Evolutionary conservation across 2,329 filamentous ascomycete species (phyloP), one percentile per base, ranked within the genome.

Genomic region (Epichloe sp.): DNA sequence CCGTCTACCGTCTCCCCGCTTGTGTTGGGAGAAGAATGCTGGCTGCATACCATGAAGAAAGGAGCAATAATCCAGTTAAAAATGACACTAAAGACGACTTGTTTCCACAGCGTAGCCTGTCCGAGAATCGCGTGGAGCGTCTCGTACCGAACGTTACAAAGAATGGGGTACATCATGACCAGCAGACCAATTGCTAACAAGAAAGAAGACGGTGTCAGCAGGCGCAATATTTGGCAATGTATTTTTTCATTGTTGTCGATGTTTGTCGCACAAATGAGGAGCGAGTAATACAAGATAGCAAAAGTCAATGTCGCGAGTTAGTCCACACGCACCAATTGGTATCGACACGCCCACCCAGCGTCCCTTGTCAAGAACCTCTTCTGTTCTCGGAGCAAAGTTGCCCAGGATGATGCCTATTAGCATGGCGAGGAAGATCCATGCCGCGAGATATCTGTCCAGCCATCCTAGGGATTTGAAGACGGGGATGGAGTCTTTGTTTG

Each of bases 101-200:
- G 88, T 48, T 80, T 78, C 88, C 86, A 95, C 2, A 94, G 70
- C 0, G 71, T 71, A 3, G 73, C 72, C 3, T 80, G 72, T 2
- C 69, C 64, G 53, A 93, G 76, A 4, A 88, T 70, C 3, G 77
- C 69, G 63, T 88, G 86, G 10, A 94, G 68, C 0, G 79, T 78
- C 64, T 94, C 88, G 65, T 81, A 93, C 41, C 80, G 80, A 5
- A 94, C 85, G 65, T 93, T 93, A 75, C 87, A 94, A 0, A 95
- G 71, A 53, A 95, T 94, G 0, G 88, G 89, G 61, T 93, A 95
- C 87, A 95, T 95, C 88, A 95, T 95, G 42, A 94, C 82, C 1
- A 95, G 74, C 1, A 95, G 69, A 0, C 88, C 88, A 46, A 94
- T 71, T 0, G 88, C 87, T 86, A 17, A 1, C 26, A 31, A 31